These are phyloP conservation scores for Tremella fuciformis DNA, from an alignment of 768 basidiomycete species.

Conservation along the genomic window DNA sequence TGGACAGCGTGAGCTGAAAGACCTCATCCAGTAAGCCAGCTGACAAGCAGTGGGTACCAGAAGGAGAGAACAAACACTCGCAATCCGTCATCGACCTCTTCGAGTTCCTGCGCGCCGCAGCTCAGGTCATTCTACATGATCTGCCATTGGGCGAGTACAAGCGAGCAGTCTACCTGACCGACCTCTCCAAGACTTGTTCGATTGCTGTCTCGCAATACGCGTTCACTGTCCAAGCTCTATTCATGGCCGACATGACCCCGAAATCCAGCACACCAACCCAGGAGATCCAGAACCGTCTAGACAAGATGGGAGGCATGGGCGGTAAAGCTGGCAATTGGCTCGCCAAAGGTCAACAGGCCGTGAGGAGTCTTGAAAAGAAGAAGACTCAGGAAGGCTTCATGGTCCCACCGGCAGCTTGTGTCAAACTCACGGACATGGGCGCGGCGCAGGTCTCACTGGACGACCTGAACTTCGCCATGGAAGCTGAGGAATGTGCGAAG, in stretches of 20 bases:
- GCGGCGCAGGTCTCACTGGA: constrained; percentile 41
- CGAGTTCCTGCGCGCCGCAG: constrained; percentile 44
- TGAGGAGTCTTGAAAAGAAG: constrained; percentile 48
- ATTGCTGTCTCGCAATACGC: constrained; percentile 46
- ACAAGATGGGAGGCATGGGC: constrained; percentile 33
- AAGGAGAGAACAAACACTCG: constrained; percentile 41
- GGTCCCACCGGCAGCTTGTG: constrained; percentile 45
- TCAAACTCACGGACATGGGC: constrained; percentile 50
- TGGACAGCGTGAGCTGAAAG: constrained; percentile 45
- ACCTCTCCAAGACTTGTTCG: constrained; percentile 49
- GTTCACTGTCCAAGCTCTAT: constrained; percentile 45
- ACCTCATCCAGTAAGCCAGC: neutral
- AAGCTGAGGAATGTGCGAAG: constrained; percentile 47
- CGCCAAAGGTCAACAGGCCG: constrained; percentile 50
- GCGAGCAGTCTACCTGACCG: constrained; percentile 48
- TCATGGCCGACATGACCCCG: constrained; percentile 40
- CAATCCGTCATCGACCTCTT: constrained; percentile 52
- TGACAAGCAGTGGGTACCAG: constrained; percentile 45
- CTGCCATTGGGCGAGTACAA: constrained; percentile 48
- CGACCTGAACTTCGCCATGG: constrained; percentile 45
- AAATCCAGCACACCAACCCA: constrained; percentile 29
- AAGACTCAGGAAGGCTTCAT: constrained; percentile 42
- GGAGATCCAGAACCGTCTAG: constrained; percentile 30
- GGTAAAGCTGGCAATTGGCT: constrained; percentile 51
- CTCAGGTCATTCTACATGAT: constrained; percentile 40